Evolutionary conservation across 2,329 filamentous ascomycete species (phyloP).

Genomic region (Colletotrichum sp.): DNA sequence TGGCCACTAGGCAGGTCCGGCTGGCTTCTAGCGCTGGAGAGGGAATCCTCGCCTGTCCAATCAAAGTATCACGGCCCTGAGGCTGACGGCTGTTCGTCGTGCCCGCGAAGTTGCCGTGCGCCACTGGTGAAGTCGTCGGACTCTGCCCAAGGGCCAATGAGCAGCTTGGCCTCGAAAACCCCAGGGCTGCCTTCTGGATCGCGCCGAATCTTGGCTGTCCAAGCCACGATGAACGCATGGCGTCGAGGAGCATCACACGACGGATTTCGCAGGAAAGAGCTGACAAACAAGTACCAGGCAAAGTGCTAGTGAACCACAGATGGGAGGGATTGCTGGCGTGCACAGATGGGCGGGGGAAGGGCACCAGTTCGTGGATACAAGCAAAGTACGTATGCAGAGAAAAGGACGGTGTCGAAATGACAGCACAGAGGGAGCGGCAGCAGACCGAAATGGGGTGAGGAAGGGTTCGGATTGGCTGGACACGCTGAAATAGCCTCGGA

Average conservation of each 20-base stretch:
- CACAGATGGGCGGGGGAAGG: neutral
- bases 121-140: neutral
- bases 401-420: neutral
- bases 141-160: neutral
- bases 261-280: neutral
- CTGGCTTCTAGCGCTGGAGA: slow-evolving; percentile 7
- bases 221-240: neutral
- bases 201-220: neutral
- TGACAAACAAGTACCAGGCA: neutral
- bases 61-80: neutral
- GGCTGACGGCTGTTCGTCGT: neutral
- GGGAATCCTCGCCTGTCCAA: neutral
- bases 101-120: neutral
- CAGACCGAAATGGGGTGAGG: neutral
- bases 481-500: neutral
- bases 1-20: neutral
- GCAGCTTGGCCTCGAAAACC: neutral
- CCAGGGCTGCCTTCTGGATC: neutral
- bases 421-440: neutral
- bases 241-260: neutral
- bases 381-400: neutral
- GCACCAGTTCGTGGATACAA: neutral
- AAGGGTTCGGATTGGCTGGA: slow-evolving; percentile 1
- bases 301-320: neutral
- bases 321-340: neutral